Percentiles rank a stretch among this genome's conserved stretches.
Evolutionary conservation across 148 eudicot species (phyloP).

Genomic region (Vaccinium myrtillus): DNA sequence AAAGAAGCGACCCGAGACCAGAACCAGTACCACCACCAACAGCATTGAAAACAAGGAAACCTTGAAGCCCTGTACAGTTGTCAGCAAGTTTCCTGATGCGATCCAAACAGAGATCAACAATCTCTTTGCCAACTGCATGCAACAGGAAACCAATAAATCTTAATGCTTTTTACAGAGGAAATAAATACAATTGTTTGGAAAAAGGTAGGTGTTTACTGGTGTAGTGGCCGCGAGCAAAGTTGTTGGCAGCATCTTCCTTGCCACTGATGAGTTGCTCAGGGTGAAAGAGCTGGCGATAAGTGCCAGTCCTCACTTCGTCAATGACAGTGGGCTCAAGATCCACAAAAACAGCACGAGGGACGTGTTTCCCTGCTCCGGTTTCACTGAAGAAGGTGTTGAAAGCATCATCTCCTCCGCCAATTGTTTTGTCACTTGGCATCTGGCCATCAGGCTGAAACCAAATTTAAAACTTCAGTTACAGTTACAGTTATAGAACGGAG

Average conservation of each 20-base stretch:
- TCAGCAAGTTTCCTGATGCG: slow-evolving; percentile 35
- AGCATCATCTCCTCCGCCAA: slow-evolving; percentile 41
- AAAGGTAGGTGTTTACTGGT: neutral
- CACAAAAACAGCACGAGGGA: slow-evolving; percentile 2
- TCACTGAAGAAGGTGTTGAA: slow-evolving; percentile 51
- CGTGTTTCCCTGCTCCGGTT: slow-evolving; percentile 42
- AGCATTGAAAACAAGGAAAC: slow-evolving; percentile 34
- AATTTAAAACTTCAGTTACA: neutral
- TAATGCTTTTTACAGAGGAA: neutral
- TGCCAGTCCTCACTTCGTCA: slow-evolving; percentile 8
- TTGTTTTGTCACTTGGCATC: slow-evolving; percentile 40
- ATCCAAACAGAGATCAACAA: slow-evolving; percentile 32
- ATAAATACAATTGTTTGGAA: neutral
- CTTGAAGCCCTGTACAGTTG: slow-evolving; percentile 49
- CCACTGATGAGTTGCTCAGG: slow-evolving; percentile 13
- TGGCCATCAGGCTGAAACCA: slow-evolving; percentile 38
- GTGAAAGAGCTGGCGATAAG: slow-evolving; percentile 15
- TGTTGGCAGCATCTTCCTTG: slow-evolving; percentile 15
- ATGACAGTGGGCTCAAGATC: slow-evolving; percentile 13
- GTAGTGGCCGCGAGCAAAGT: slow-evolving; percentile 15
- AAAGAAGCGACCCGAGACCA: slow-evolving; percentile 12
- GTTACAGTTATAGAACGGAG: neutral
- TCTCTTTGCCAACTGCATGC: slow-evolving; percentile 44
- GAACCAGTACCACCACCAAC: slow-evolving; percentile 16
- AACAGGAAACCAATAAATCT: neutral